Evolutionary conservation across 306 rosid genomes (phyloP).

Genomic region (Alnus rubra): DNA sequence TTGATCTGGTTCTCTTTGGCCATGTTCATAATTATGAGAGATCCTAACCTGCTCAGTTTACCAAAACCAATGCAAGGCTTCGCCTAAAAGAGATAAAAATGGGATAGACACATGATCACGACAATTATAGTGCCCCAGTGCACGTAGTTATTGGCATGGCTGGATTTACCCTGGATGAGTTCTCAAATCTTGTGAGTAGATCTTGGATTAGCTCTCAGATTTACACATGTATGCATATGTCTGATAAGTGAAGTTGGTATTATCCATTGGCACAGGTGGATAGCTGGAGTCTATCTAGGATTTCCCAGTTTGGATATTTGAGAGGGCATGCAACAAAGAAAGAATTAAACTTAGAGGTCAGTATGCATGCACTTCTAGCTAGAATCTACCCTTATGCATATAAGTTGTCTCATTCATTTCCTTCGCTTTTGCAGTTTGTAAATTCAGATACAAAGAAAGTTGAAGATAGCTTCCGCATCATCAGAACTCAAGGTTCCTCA

Average conservation of each 20-base stretch:
- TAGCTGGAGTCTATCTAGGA: slow-evolving; percentile 64
- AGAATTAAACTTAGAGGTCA: slow-evolving; percentile 61
- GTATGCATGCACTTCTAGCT: background rate
- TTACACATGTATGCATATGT: background rate
- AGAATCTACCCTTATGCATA: too few relatives aligned
- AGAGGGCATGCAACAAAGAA: slow-evolving; percentile 61
- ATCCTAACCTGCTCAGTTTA: slow-evolving; percentile 69
- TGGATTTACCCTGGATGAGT: slow-evolving; percentile 66
- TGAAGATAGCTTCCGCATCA: too few relatives aligned
- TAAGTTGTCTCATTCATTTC: too few relatives aligned
- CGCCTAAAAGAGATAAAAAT: slow-evolving; percentile 54
- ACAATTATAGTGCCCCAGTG: slow-evolving; percentile 74
- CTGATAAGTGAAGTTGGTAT: background rate
- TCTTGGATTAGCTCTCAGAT: background rate
- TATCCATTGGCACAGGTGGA: slow-evolving; percentile 28
- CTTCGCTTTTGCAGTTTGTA: too few relatives aligned
- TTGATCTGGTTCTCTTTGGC: slow-evolving; percentile 74
- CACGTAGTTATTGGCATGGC: slow-evolving; percentile 83
- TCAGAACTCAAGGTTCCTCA: too few relatives aligned
- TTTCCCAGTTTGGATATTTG: slow-evolving; percentile 61
- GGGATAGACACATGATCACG: slow-evolving; percentile 66
- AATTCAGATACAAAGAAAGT: too few relatives aligned
- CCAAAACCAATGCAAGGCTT: slow-evolving; percentile 43
- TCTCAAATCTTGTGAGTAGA: slow-evolving; percentile 40
- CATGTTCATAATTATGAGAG: slow-evolving; percentile 90